Conservation (phyloP, 2,329 filamentous ascomycete genomes). For the Cytospora mali region DNA sequence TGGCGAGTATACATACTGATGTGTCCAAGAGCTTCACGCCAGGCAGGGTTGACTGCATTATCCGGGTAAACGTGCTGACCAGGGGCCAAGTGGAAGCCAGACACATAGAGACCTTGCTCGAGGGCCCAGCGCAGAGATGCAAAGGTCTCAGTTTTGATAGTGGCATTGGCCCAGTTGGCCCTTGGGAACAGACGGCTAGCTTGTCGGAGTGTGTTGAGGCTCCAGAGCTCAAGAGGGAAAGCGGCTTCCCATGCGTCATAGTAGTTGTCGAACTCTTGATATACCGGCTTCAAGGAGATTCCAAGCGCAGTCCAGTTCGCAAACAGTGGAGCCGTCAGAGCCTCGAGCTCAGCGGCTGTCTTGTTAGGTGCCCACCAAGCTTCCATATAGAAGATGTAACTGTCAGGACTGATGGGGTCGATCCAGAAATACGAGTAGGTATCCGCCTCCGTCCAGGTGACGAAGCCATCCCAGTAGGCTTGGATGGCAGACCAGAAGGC, state of each 20-base stretch:
- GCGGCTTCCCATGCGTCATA: constrained; percentile 35
- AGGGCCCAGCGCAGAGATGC: constrained; percentile 32
- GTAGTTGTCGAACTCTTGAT: constrained; percentile 34
- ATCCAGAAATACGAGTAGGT: constrained; percentile 44
- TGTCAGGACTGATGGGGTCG: neutral
- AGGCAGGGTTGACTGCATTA: constrained; percentile 52
- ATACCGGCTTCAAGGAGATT: constrained; percentile 34
- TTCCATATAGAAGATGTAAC: constrained; percentile 13
- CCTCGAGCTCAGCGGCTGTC: constrained; percentile 12
- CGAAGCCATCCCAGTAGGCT: constrained; percentile 50
- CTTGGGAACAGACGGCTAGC: constrained; percentile 41
- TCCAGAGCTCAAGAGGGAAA: constrained; percentile 35
- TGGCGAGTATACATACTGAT: constrained; percentile 28
- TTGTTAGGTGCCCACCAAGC: constrained; percentile 24
- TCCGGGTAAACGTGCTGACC: constrained; percentile 32
- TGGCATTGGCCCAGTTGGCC: constrained; percentile 36
- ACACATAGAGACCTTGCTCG: constrained; percentile 34
- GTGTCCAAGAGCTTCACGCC: constrained; percentile 46
- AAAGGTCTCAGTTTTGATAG: constrained; percentile 36
- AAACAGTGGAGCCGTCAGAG: constrained; percentile 32
- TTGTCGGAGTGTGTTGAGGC: constrained; percentile 43
- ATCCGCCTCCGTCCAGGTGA: constrained; percentile 51
- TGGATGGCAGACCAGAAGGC: constrained; percentile 54
- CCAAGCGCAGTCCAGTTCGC: constrained; percentile 49
- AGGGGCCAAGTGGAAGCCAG: constrained; percentile 37